A percentile compares a stretch with the other conserved stretches of the same genome.
Evolutionary conservation across 2,329 filamentous ascomycete species (phyloP).

Genomic region (Bipolaris sorokiniana): DNA sequence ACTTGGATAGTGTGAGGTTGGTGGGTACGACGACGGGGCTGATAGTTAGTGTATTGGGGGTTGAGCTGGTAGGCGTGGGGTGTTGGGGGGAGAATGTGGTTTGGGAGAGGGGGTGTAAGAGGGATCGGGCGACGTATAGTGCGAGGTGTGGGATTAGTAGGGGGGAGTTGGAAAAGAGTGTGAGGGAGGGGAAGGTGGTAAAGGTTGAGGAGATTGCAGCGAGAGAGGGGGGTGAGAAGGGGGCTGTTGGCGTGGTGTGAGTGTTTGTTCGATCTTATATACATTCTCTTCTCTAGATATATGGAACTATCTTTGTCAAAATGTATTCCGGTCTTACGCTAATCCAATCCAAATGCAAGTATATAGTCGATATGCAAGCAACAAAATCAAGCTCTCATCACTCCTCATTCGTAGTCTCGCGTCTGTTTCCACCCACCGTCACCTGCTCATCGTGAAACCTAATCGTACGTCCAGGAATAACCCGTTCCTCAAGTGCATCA

Average conservation of each 20-base stretch:
- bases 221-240: constrained; percentile 36
- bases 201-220: constrained; percentile 46
- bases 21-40: constrained; percentile 50
- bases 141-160: constrained; percentile 40
- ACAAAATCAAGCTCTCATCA: neutral
- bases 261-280: neutral
- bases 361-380: neutral
- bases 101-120: constrained; percentile 31
- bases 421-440: neutral
- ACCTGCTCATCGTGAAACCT: constrained; percentile 37
- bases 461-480: constrained; percentile 32
- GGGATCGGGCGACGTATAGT: constrained; percentile 37
- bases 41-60: constrained; percentile 40
- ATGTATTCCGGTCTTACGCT: neutral
- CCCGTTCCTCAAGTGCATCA: constrained; percentile 1
- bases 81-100: constrained; percentile 39
- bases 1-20: constrained; percentile 47
- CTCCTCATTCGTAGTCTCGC: neutral
- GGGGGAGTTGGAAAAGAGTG: constrained; percentile 39
- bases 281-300: no score
- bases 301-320: no score
- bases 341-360: neutral
- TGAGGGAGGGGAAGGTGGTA: constrained; percentile 38
- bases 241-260: constrained; percentile 17
- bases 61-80: constrained; percentile 45